Evolutionary conservation across 2,329 filamentous ascomycete genomes (phyloP), one percentile per base, ranked within the genome.

Genomic region (Ophiostoma ulmi): DNA sequence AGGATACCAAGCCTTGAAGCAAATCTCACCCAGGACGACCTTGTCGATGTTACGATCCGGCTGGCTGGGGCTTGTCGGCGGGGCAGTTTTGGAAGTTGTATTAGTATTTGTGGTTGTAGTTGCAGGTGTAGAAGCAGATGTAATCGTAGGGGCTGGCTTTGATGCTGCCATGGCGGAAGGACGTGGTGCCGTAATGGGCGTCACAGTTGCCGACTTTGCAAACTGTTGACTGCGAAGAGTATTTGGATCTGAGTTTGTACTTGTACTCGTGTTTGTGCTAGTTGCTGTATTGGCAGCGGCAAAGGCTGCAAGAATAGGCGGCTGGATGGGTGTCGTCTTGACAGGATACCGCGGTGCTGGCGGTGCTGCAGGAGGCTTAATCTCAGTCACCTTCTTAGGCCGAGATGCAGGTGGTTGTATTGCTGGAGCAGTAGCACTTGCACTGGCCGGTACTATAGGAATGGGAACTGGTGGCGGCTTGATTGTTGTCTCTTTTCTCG

Each of bases 1-100:
- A 8, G 93, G 92, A 79, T 95, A 97, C 93, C 94, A 97, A 2
- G 94, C 91, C 75, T 90, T 89, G 81, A 97, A 96, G 76, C 89
- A 88, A 41, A 95, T 84, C 76, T 93, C 88, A 5, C 94, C 94
- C 73, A 97, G 84, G 70, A 97, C 90, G 69, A 97, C 92, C 78
- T 92, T 91, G 77, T 93, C 88, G 74, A 97, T 90, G 78, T 96
- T 97, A 71, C 91, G 91, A 75, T 91, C 89, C 11, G 84, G 77
- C 48, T 80, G 79, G 31, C 73, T 68, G 1, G 79, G 80, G 6
- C 81, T 79, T 0, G 79, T 76, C 38, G 78, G 80, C 11, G 75
- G 75, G 1, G 76, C 38, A 5, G 67, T 58, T 10, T 58, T 58
- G 22, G 52, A 26, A 4, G 5, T 26, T 26, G 52, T 10, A 13